Evolutionary conservation across 768 basidiomycete species (phyloP).

Genomic region (Albatrellus ellisii): DNA sequence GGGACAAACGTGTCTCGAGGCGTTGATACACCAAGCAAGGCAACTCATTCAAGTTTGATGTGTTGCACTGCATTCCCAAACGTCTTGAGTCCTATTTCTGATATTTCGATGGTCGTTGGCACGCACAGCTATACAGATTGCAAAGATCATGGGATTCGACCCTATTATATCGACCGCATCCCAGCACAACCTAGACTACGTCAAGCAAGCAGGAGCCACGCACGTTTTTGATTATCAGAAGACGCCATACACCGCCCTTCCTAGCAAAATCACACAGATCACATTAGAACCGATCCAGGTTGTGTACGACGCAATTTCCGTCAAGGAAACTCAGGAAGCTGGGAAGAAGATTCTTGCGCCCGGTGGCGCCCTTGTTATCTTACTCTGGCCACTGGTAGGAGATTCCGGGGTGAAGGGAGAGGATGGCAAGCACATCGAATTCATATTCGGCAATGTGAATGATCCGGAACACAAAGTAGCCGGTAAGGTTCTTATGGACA

Average conservation of each 20-base stretch:
- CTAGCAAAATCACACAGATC: constrained; percentile 5
- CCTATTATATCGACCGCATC: constrained; percentile 11
- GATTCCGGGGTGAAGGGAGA: constrained; percentile 3
- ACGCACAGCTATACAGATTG: constrained; percentile 7
- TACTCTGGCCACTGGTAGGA: constrained; percentile 8
- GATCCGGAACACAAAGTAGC: constrained; percentile 15
- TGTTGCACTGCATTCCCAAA: not conserved
- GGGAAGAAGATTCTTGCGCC: constrained; percentile 11
- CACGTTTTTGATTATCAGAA: constrained; percentile 9
- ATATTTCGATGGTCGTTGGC: not conserved
- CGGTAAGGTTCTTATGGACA: constrained; percentile 8
- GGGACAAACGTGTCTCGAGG: no score
- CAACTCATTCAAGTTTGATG: not conserved
- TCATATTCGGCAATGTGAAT: constrained; percentile 6
- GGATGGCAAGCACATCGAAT: constrained; percentile 9
- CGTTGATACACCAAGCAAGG: no score
- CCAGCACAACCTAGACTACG: constrained; percentile 4
- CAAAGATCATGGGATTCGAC: constrained; percentile 7
- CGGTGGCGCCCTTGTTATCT: constrained; percentile 8
- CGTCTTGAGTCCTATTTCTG: not conserved
- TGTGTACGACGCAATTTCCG: constrained; percentile 12
- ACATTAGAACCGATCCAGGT: constrained; percentile 8
- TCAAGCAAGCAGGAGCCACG: constrained; percentile 10
- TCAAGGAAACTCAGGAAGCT: constrained; percentile 7
- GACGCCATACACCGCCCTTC: constrained; percentile 1